phyloP scores from a whole-genome alignment of 352 stramenopile genomes.

The Phytophthora ramorum region DNA sequence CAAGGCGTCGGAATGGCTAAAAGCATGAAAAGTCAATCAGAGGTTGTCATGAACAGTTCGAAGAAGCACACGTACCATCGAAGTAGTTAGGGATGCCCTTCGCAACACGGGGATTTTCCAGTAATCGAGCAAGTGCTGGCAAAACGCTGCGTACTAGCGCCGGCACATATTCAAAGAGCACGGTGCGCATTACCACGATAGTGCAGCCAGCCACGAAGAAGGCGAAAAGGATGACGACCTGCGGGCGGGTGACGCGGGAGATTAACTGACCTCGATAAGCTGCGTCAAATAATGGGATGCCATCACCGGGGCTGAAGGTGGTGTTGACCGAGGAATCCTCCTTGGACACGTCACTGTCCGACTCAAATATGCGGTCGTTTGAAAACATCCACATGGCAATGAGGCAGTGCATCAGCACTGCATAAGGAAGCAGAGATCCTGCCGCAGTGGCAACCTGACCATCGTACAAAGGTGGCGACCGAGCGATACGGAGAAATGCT shows the following conservation, averaged over 20 bases:
- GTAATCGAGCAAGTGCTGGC: constrained; percentile 55
- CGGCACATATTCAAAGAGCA: constrained; percentile 79
- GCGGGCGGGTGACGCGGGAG: constrained; percentile 63
- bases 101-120: constrained; percentile 61
- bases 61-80: constrained; percentile 44
- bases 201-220: constrained; percentile 66
- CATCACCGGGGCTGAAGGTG: constrained; percentile 45
- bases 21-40: constrained; percentile 6
- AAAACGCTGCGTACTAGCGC: constrained; percentile 64
- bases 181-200: constrained; percentile 56
- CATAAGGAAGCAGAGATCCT: constrained; percentile 72
- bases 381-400: constrained; percentile 90
- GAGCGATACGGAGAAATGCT: constrained; percentile 74
- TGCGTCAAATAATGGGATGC: constrained; percentile 63
- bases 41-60: neutral
- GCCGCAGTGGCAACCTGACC: constrained; percentile 67
- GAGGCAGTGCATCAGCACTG: constrained; percentile 75
- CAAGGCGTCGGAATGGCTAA: constrained; percentile 66
- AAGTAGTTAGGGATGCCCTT: constrained; percentile 88
- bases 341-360: constrained; percentile 33
- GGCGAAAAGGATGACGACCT: constrained; percentile 80
- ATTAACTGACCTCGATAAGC: constrained; percentile 55
- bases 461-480: constrained; percentile 77
- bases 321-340: constrained; percentile 16
- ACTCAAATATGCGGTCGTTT: constrained; percentile 86